Evolutionary conservation across 345 rosid species (phyloP).

Genomic region (Lepidium didymum): DNA sequence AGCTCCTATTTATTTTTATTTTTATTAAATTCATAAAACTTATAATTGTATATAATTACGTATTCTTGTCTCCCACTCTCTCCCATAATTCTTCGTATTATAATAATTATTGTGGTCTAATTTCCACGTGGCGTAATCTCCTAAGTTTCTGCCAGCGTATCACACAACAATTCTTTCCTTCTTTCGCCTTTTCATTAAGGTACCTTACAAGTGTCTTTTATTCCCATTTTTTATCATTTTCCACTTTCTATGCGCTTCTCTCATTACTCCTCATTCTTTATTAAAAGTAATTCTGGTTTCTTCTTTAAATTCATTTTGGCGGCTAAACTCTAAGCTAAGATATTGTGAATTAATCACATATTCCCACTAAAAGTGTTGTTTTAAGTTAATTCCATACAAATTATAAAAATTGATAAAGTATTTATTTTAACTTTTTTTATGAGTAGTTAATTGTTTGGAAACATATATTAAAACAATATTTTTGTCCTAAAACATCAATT

Average conservation of each 20-base stretch:
- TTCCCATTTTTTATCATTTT: neutral
- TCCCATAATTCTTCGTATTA: neutral
- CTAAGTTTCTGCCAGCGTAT: conserved; percentile 23
- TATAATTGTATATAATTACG: neutral
- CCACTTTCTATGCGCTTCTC: no score
- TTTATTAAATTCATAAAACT: neutral
- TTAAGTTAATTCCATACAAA: no score
- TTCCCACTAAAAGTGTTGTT: no score
- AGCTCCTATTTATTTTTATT: neutral
- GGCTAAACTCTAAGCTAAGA: conserved; percentile 16
- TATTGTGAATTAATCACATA: conserved; percentile 25
- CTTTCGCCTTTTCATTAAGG: conserved; percentile 11
- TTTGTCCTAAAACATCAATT: no score
- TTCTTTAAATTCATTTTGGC: neutral
- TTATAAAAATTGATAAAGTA: no score
- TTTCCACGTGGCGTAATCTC: conserved; percentile 15
- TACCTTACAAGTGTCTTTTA: conserved; percentile 1
- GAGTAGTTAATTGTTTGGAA: no score
- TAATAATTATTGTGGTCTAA: neutral
- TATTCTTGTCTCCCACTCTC: conserved; percentile 26
- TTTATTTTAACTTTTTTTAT: no score
- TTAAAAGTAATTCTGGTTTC: no score
- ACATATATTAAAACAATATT: no score
- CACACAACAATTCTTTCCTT: conserved; percentile 21
- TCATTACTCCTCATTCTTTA: no score